Evolutionary conservation across 352 stramenopile species (phyloP), one percentile per base, ranked within the genome.

Genomic region (Globisporangium nodosum): DNA sequence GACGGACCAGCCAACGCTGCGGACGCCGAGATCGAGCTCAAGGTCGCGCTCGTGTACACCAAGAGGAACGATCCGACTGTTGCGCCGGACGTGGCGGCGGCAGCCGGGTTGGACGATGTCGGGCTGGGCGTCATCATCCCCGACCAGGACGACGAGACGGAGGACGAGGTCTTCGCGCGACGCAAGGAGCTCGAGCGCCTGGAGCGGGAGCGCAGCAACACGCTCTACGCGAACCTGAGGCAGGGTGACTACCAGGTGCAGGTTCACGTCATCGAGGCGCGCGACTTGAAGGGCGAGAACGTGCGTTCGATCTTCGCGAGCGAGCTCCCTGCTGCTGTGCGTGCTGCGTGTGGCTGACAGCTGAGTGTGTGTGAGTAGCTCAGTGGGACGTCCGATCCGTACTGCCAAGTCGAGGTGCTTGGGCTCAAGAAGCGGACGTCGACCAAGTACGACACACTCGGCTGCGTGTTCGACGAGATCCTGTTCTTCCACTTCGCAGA

Each of bases 401-500:
- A 96, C 42, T 91, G 89, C 6, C 84, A 88, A 60, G 83, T 89
- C 18, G 83, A 92, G 39, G 75, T 93, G 1, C 67, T 96, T 51
- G 79, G 71, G 0, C 35, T 66, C 5, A 77, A 76, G 45, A 89
- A 94, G 57, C 94, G 87, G 55, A 88, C 83, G 6, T 85, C 87
- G 8, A 92, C 76, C 12, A 92, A 90, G 51, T 83, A 80, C 51
- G 70, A 88, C 27, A 92, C 85, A 9, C 72, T 96, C 24, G 83
- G 75, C 0, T 93, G 80, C 33, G 88, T 97, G 1, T 97, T 96
- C 60, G 92, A 98, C 50, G 88, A 98, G 60, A 78, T 89, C 7
- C 63, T 97, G 20, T 96, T 97, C 49, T 96, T 97, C 54, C 81
- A 96, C 49, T 90, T 97, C 43, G 63, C 76, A 5, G 87, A 96